These are phyloP conservation scores for Nitzschia palea DNA, from an alignment of 108 stramenopile species.

Conservation along the genomic window DNA sequence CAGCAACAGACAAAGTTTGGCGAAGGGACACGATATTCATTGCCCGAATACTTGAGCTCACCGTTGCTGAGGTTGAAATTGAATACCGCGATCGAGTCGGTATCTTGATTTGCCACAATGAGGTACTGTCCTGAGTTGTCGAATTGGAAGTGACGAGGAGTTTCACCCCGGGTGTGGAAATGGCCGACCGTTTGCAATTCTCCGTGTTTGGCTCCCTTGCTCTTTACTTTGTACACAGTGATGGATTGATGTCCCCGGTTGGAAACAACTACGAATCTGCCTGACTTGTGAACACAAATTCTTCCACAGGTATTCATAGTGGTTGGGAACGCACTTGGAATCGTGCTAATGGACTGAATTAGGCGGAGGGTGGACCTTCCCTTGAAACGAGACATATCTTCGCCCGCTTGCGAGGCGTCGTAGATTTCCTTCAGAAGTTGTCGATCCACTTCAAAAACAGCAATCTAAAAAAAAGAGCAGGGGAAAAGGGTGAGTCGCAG, in stretches of 20 bases:
- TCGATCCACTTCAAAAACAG: constrained; percentile 84
- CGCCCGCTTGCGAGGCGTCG: constrained; percentile 50
- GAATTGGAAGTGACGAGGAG: constrained; percentile 94
- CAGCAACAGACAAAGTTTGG: constrained; percentile 94
- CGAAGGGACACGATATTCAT: constrained; percentile 87
- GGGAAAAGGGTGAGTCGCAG: background rate
- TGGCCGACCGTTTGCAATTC: constrained; percentile 77
- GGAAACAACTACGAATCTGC: constrained; percentile 88
- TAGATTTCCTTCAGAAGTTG: constrained; percentile 69
- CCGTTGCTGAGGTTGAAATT: constrained; percentile 84
- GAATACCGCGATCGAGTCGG: constrained; percentile 87
- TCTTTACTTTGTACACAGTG: constrained; percentile 79
- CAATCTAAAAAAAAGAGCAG: constrained; percentile 52
- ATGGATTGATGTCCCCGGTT: constrained; percentile 96
- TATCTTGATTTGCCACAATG: constrained; percentile 94
- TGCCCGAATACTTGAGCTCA: constrained; percentile 87
- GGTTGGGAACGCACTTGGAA: constrained; percentile 86
- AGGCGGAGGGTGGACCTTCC: constrained; percentile 74
- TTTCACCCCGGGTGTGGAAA: constrained; percentile 93
- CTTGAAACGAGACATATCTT: constrained; percentile 70
- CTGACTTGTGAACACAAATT: constrained; percentile 87
- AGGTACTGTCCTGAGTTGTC: constrained; percentile 88
- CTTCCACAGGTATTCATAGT: constrained; percentile 93
- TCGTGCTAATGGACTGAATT: constrained; percentile 87
- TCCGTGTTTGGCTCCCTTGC: constrained; percentile 65